A percentile compares a stretch with the other conserved stretches of the same genome.
Evolutionary conservation across 257 asterid genomes (phyloP).

Genomic region (Solanum phureja): DNA sequence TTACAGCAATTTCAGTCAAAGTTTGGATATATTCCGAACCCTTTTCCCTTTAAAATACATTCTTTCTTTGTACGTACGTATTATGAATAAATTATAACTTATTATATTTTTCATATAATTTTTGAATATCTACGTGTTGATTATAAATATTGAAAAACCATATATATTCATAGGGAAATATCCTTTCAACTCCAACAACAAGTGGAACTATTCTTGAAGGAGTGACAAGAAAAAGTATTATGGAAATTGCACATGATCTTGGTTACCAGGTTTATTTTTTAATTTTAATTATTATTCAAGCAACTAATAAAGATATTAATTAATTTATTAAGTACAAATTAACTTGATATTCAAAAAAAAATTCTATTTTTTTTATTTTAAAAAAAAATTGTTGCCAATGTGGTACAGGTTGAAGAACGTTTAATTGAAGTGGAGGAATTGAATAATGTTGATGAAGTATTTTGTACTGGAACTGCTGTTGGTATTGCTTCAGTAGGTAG

Average conservation of each 20-base stretch:
- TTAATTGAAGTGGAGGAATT: constrained; percentile 49
- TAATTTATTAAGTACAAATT: neutral
- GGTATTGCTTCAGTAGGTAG: constrained; percentile 74
- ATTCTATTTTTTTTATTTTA: too few species aligned
- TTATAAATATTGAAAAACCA: neutral
- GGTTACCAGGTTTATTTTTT: constrained; percentile 39
- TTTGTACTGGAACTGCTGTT: constrained; percentile 94
- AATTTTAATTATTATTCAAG: neutral
- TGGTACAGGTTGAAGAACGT: constrained; percentile 57
- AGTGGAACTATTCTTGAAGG: constrained; percentile 72
- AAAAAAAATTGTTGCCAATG: neutral
- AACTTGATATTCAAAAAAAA: neutral
- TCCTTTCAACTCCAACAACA: constrained; percentile 58
- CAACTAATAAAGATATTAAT: neutral
- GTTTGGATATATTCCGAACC: too few species aligned
- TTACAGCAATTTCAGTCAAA: too few species aligned
- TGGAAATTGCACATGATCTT: constrained; percentile 51
- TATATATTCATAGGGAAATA: constrained; percentile 29
- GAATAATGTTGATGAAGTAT: constrained; percentile 58
- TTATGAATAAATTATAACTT: neutral
- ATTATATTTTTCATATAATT: neutral
- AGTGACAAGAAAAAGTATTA: constrained; percentile 64
- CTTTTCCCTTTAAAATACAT: neutral
- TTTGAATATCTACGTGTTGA: neutral
- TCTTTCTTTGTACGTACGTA: neutral